Base-by-base conservation (phyloP, 2,329 filamentous ascomycete genomes). In the Colletotrichum nymphaeae region DNA sequence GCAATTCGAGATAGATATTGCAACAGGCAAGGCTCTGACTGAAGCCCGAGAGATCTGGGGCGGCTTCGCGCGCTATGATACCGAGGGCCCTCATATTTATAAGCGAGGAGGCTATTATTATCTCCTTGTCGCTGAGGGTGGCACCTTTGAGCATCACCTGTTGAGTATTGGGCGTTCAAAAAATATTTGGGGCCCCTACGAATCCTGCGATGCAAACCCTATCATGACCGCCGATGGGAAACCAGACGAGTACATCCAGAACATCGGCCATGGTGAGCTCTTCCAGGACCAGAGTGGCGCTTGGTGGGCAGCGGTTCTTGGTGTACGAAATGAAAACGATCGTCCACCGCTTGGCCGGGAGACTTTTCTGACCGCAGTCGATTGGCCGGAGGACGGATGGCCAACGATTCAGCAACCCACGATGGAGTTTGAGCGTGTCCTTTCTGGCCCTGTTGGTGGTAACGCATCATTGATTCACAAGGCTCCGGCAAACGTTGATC, bases 211-310 rank as follows among this genome's bases (percentile, higher is more conserved):
- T 0, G 57, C 75, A 1, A 88, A 89, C 73, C 87, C 87, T 0
- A 81, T 88, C 4, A 76, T 89, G 28, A 87, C 84, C 0, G 85
- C 84, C 22, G 81, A 81, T 8, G 85, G 86, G 32, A 86, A 83
- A 0, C 16, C 68, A 46, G 83, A 82, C 0, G 80, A 77, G 35
- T 86, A 84, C 67, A 86, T 85, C 63, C 88, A 90, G 76, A 88
- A 88, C 1, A 84, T 89, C 0, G 89, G 89, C 0, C 89, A 91
- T 63, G 86, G 87, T 1, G 89, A 91, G 73, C 72, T 91, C 2
- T 90, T 91, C 72, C 85, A 88, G 62, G 88, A 90, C 69, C 74
- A 72, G 1, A 62, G 72, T 0, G 80, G 79, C 0, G 80, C 82
- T 62, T 86, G 83, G 82, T 85, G 83, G 84, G 82, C 79, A 1